Evolutionary conservation across 371 early-diverging fungal species (phyloP).

Genomic region (Zancudomyces culisetae): DNA sequence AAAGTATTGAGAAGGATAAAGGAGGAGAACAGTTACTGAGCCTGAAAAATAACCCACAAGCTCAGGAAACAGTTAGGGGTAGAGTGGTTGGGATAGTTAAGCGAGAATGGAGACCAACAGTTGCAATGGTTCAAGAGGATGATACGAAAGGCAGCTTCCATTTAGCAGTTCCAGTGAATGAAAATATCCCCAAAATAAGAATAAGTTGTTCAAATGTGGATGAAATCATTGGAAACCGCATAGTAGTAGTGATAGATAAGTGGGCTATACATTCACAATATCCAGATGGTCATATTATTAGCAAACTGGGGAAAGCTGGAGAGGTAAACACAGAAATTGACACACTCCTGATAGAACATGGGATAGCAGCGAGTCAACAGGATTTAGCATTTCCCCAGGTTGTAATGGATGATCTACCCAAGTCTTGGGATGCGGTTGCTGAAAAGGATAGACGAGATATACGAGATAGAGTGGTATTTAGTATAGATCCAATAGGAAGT

Average conservation of each 20-base stretch:
- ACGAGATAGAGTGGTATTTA: constrained; percentile 34
- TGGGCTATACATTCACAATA: constrained; percentile 63
- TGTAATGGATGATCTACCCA: constrained; percentile 46
- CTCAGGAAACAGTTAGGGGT: constrained; percentile 5
- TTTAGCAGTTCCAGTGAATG: constrained; percentile 63
- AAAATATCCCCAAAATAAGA: constrained; percentile 70
- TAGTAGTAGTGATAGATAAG: constrained; percentile 73
- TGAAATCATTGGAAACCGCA: constrained; percentile 46
- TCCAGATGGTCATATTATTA: constrained; percentile 81
- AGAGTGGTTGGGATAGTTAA: constrained; percentile 62
- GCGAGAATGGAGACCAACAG: constrained; percentile 75
- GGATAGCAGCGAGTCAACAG: constrained; percentile 51
- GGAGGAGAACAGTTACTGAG: constrained; percentile 25
- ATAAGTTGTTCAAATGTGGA: constrained; percentile 64
- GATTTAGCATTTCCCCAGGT: constrained; percentile 44
- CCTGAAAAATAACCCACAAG: constrained; percentile 24
- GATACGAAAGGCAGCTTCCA: constrained; percentile 35
- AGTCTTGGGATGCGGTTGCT: constrained; percentile 37
- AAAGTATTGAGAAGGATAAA: too few relatives aligned
- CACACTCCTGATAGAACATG: constrained; percentile 55
- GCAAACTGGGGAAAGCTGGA: constrained; percentile 27
- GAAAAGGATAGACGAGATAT: constrained; percentile 22
- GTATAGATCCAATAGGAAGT: constrained; percentile 84
- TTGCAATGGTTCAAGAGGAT: constrained; percentile 59
- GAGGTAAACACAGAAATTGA: constrained; percentile 52